phyloP scores from a whole-genome alignment of 805 yeast species.

The Torulaspora quercuum region DNA sequence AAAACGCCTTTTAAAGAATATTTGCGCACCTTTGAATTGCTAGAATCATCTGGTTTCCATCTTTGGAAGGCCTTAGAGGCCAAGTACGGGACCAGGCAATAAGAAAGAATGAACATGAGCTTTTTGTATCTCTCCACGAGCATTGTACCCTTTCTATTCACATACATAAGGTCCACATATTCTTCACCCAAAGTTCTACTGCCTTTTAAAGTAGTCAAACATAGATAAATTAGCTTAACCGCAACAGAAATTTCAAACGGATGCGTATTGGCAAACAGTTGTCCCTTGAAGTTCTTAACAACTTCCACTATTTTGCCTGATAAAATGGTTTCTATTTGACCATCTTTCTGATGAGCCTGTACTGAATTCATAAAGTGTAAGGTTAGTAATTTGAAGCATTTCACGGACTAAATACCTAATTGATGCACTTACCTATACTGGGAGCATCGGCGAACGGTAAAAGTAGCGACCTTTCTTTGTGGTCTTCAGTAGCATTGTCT shows the following conservation, averaged over 20 bases:
- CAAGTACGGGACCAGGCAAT: constrained; percentile 61
- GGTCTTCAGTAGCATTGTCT: neutral
- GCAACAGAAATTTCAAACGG: constrained; percentile 57
- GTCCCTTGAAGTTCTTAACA: constrained; percentile 52
- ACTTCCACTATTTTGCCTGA: constrained; percentile 54
- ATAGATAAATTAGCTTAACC: constrained; percentile 61
- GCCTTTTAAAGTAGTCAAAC: constrained; percentile 70
- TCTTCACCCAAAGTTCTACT: constrained; percentile 90
- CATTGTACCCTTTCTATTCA: constrained; percentile 48
- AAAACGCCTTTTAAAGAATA: constrained; percentile 40
- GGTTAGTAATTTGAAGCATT: constrained; percentile 4
- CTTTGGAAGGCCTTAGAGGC: constrained; percentile 33
- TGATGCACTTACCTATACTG: constrained; percentile 59
- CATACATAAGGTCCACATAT: constrained; percentile 77
- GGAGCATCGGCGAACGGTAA: constrained; percentile 83
- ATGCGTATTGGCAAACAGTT: constrained; percentile 60
- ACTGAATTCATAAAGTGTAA: constrained; percentile 39
- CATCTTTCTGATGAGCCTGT: constrained; percentile 87
- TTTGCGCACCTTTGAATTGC: constrained; percentile 14
- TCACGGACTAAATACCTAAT: neutral
- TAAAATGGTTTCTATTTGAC: constrained; percentile 58
- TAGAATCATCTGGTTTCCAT: constrained; percentile 11
- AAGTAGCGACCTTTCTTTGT: constrained; percentile 2
- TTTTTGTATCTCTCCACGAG: constrained; percentile 48
- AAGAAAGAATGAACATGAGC: constrained; percentile 56